Conservation (phyloP, 1,284 basidiomycete species). For the Boletus calvinii region DNA sequence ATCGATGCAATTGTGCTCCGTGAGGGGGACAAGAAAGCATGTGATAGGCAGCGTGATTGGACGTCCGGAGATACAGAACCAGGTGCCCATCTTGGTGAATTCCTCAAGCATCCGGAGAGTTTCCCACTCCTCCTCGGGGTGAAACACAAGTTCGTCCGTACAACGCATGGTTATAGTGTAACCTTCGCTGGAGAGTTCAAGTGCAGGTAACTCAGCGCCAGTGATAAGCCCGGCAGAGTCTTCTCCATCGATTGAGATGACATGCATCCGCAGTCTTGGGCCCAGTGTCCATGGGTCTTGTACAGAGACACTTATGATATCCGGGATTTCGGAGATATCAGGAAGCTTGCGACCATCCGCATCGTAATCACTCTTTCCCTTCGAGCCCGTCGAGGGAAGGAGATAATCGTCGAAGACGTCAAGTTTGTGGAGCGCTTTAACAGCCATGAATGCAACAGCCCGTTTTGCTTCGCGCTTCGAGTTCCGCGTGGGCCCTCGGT, state of each 20-base stretch:
- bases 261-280: conserved; percentile 58
- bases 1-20: conserved; percentile 48
- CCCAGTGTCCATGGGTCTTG: conserved; percentile 65
- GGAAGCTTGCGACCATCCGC: conserved; percentile 47
- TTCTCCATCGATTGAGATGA: conserved; percentile 50
- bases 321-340: conserved; percentile 46
- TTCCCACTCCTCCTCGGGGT: conserved; percentile 43
- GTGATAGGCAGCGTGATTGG: conserved; percentile 50
- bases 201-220: conserved; percentile 51
- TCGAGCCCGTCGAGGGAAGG: conserved; percentile 53
- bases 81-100: conserved; percentile 61
- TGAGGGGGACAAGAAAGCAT: conserved; percentile 64
- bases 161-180: conserved; percentile 38
- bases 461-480: conserved; percentile 80
- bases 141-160: conserved; percentile 42
- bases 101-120: conserved; percentile 53
- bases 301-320: conserved; percentile 54
- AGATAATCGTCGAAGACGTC: conserved; percentile 79
- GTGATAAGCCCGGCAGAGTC: conserved; percentile 59
- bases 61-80: conserved; percentile 60
- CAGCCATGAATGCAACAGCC: conserved; percentile 74
- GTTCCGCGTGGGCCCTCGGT: conserved; percentile 53
- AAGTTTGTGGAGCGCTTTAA: conserved; percentile 62
- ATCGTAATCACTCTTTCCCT: conserved; percentile 48
- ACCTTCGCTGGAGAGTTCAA: conserved; percentile 42